Evolutionary conservation across 1,139 yeast species (phyloP).

Genomic region (Candida sanyaensis): DNA sequence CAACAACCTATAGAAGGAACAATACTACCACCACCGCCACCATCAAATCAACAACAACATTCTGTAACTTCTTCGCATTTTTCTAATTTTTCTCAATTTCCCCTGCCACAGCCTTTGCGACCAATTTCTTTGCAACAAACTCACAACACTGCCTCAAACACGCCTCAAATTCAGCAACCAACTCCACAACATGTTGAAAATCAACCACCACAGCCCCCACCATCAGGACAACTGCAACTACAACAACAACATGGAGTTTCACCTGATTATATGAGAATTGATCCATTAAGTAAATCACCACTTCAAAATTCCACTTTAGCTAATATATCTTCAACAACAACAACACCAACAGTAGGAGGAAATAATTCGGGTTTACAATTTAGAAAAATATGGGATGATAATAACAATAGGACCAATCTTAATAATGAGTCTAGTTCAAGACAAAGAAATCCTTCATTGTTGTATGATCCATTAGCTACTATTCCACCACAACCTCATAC

Average conservation of each 20-base stretch:
- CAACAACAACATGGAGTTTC: slow-evolving; percentile 4
- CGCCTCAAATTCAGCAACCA: slow-evolving; percentile 1
- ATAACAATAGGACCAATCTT: background rate
- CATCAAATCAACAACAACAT: background rate
- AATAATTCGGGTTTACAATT: slow-evolving; percentile 29
- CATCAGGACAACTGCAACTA: background rate
- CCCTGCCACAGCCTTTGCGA: slow-evolving; percentile 4
- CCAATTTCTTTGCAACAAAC: background rate
- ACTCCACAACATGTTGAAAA: slow-evolving; percentile 1
- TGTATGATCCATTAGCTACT: slow-evolving; percentile 42
- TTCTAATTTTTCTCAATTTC: background rate
- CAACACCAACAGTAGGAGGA: background rate
- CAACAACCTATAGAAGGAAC: slow-evolving; percentile 6
- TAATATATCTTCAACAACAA: no score
- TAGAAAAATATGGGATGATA: slow-evolving; percentile 41
- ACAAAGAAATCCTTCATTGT: slow-evolving; percentile 37
- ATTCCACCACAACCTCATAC: slow-evolving; percentile 13
- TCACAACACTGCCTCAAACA: background rate
- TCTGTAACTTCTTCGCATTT: background rate
- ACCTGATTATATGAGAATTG: slow-evolving; percentile 5
- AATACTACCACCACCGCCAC: background rate
- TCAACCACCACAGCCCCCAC: slow-evolving; percentile 1
- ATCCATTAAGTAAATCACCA: slow-evolving; percentile 9
- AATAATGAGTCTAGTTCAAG: slow-evolving; percentile 14
- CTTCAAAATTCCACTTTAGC: slow-evolving; percentile 18